Base-by-base conservation (phyloP, 495 filamentous ascomycete genomes). In the Hypoxylon rickii region DNA sequence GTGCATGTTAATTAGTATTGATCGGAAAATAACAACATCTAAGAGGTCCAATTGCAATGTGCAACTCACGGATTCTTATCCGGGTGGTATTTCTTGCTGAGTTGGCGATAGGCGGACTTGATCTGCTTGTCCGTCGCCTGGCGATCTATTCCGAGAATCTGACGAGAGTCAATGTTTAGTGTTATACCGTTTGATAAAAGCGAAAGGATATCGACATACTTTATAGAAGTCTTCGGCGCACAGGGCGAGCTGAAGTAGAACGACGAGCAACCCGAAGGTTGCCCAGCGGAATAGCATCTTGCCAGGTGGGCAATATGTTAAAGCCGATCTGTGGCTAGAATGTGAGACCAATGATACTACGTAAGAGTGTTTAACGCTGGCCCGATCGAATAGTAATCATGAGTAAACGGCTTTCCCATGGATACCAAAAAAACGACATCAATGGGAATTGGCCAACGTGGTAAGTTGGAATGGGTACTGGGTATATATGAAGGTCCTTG, bases 71-170 rank as follows among this genome's bases (percentile, higher is more conserved):
- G 94, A 59, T 99, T 99, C 82, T 99, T 99, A 70, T 99, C 94
- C 0, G 94, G 94, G 65, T 99, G 94, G 71, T 81, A 96, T 74
- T 96, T 96, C 74, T 97, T 97, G 79, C 89, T 94, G 3, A 97
- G 76, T 41, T 83, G 87, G 42, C 91, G 84, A 72, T 99, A 99
- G 26, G 94, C 95, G n/a, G 87, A 85, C 74, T 97, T 99, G 73
- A 98, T 92, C 66, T 97, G 90, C 62, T 83, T 84, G 41, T 96
- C 93, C 11, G 83, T 88, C 2, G 94, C 93, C 16, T 83, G 77
- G 68, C 87, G 91, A 66, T 88, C 80, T 64, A 98, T 70, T 41
- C 88, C 90, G 24, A 98, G 83, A 36, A 95, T 79, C 81, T 89
- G 57, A 29, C 24, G 24, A 18, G 31, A n/a, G 37, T 17, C 6